Evolutionary conservation across 805 yeast species (phyloP).

Genomic region (Teunomyces aglyptinius): DNA sequence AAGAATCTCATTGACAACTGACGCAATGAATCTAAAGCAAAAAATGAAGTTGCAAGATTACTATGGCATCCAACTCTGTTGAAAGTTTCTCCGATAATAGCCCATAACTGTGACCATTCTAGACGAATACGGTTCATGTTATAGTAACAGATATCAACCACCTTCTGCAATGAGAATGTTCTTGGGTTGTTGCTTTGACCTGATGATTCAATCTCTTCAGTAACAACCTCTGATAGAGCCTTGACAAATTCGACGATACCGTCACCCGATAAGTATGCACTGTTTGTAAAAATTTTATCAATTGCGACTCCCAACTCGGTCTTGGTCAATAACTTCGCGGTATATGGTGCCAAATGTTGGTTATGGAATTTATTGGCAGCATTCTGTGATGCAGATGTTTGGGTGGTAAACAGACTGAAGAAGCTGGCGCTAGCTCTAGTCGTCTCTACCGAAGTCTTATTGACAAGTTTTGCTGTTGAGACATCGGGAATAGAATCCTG

Average conservation of each 20-base stretch:
- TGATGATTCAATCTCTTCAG: slow-evolving; percentile 88
- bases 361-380: slow-evolving; percentile 71
- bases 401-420: slow-evolving; percentile 55
- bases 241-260: slow-evolving; percentile 85
- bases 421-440: slow-evolving; percentile 41
- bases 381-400: slow-evolving; percentile 56
- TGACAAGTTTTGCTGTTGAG: slow-evolving; percentile 66
- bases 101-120: slow-evolving; percentile 97
- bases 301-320: slow-evolving; percentile 75
- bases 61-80: slow-evolving; percentile 79
- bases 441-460: slow-evolving; percentile 47
- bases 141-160: slow-evolving; percentile 96
- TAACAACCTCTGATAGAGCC: slow-evolving; percentile 81
- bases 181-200: slow-evolving; percentile 82
- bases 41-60: slow-evolving; percentile 73
- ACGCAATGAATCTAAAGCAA: slow-evolving; percentile 91
- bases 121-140: slow-evolving; percentile 95
- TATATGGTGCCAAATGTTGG: slow-evolving; percentile 60
- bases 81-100: slow-evolving; percentile 86
- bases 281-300: slow-evolving; percentile 84
- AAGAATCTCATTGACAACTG: slow-evolving; percentile 91
- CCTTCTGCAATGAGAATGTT: slow-evolving; percentile 88
- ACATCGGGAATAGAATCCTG: slow-evolving; percentile 86
- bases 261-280: slow-evolving; percentile 73
- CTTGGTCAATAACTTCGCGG: slow-evolving; percentile 56